Evolutionary conservation across 2,329 filamentous ascomycete genomes (phyloP).

Genomic region (Aspergillus alliaceus): DNA sequence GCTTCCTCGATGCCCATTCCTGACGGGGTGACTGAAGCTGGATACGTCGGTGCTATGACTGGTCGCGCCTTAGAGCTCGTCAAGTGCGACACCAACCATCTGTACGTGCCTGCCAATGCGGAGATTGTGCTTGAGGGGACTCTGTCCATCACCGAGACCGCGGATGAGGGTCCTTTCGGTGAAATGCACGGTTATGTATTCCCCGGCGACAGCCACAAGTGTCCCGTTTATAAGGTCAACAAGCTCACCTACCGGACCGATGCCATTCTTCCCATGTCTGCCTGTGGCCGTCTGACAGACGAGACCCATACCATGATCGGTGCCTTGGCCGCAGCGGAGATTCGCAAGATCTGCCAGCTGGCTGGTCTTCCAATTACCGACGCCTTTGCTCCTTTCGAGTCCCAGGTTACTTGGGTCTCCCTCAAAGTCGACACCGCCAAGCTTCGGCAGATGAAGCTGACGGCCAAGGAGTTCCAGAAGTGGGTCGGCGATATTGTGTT

Average conservation of each 20-base stretch:
- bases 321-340: conserved; percentile 46
- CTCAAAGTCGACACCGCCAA: conserved; percentile 59
- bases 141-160: conserved; percentile 46
- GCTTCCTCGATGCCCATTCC: conserved; percentile 52
- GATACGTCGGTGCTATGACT: conserved; percentile 50
- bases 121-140: conserved; percentile 56
- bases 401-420: conserved; percentile 51
- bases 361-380: conserved; percentile 46
- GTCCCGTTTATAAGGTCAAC: conserved; percentile 47
- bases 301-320: conserved; percentile 48
- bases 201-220: conserved; percentile 39
- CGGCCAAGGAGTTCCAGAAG: conserved; percentile 35
- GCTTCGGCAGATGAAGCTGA: conserved; percentile 30
- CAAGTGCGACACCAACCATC: conserved; percentile 54
- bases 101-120: conserved; percentile 50
- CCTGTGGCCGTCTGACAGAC: conserved; percentile 45
- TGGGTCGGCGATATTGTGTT: conserved; percentile 46
- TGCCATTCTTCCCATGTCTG: conserved; percentile 50
- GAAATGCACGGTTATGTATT: conserved; percentile 51
- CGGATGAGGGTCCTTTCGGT: conserved; percentile 51
- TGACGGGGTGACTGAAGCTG: conserved; percentile 49
- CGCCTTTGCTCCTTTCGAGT: conserved; percentile 47
- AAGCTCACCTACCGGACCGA: conserved; percentile 50
- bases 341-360: conserved; percentile 37
- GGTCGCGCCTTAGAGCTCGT: conserved; percentile 49